phyloP scores from a whole-genome alignment of 2,329 filamentous ascomycete genomes.

The Arachnomyces sp. region DNA sequence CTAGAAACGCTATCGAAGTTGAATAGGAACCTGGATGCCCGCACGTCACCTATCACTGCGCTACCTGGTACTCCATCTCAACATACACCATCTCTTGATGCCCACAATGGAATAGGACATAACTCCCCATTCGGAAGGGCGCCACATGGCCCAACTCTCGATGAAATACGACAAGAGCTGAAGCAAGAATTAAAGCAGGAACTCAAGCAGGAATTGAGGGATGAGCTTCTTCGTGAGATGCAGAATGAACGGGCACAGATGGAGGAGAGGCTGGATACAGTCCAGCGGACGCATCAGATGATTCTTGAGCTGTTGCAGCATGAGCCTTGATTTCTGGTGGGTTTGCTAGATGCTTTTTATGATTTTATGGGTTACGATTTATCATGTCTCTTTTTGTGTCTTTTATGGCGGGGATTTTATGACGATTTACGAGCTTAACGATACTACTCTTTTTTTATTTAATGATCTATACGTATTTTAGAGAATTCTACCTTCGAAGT shows the following conservation, averaged over 20 bases:
- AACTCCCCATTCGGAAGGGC: too few species aligned
- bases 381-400: too few species aligned
- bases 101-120: too few species aligned
- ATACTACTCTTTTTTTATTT: too few species aligned
- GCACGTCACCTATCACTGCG: slow-evolving; percentile 14
- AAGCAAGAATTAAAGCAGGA: slow-evolving; percentile 27
- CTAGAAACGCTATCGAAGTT: slow-evolving; percentile 30
- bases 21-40: slow-evolving; percentile 29
- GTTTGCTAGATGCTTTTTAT: slow-evolving; percentile 4
- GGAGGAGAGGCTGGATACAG: slow-evolving; percentile 28
- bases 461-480: too few species aligned
- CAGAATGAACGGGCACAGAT: slow-evolving; percentile 24
- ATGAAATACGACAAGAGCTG: slow-evolving; percentile 16
- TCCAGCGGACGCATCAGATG: slow-evolving; percentile 34
- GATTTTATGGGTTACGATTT: too few species aligned
- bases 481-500: too few species aligned
- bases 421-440: too few species aligned
- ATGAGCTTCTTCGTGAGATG: slow-evolving; percentile 26
- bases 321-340: slow-evolving; percentile 18
- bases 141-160: background rate
- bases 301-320: slow-evolving; percentile 34
- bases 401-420: too few species aligned
- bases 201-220: slow-evolving; percentile 25
- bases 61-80: slow-evolving; percentile 1
- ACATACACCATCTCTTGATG: slow-evolving; percentile 3